A percentile compares a stretch with the other conserved stretches of the same genome.
Conservation (phyloP, 2,329 filamentous ascomycete genomes). For the Curvularia sp. region DNA sequence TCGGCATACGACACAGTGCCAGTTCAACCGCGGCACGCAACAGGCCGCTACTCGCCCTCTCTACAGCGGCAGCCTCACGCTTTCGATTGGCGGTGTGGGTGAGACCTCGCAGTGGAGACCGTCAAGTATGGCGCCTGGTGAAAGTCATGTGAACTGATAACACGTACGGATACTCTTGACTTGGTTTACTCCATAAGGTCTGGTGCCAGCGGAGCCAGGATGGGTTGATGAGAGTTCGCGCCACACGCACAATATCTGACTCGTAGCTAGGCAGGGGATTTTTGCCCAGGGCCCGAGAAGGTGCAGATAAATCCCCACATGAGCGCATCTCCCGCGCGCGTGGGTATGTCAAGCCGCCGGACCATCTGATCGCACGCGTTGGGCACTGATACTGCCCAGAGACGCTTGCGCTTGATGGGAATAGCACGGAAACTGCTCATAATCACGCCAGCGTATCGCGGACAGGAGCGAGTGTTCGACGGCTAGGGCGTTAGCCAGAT, state of each 20-base stretch:
- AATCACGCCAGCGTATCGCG: slow-evolving; percentile 7
- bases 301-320: slow-evolving; percentile 27
- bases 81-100: slow-evolving; percentile 2
- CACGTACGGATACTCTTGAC: slow-evolving; percentile 18
- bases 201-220: slow-evolving; percentile 41
- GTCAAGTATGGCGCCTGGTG: background rate
- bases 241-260: slow-evolving; percentile 13
- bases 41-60: slow-evolving; percentile 4
- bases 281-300: slow-evolving; percentile 21
- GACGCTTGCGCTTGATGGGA: slow-evolving; percentile 7
- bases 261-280: slow-evolving; percentile 14
- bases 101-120: slow-evolving; percentile 3
- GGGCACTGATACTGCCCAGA: slow-evolving; percentile 11
- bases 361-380: slow-evolving; percentile 28
- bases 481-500: slow-evolving; percentile 31
- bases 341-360: slow-evolving; percentile 32
- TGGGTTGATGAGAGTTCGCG: slow-evolving; percentile 21
- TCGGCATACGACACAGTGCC: slow-evolving; percentile 18
- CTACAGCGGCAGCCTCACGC: background rate
- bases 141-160: slow-evolving; percentile 8
- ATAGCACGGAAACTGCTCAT: slow-evolving; percentile 2
- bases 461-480: slow-evolving; percentile 7
- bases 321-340: slow-evolving; percentile 25
- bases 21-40: slow-evolving; percentile 10
- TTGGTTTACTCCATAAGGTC: slow-evolving; percentile 18